A percentile compares a stretch with the other conserved stretches of the same genome.
These are phyloP conservation scores for Puccinia brachypodii DNA, from an alignment of 1,284 basidiomycete genomes.

Conservation along the genomic window DNA sequence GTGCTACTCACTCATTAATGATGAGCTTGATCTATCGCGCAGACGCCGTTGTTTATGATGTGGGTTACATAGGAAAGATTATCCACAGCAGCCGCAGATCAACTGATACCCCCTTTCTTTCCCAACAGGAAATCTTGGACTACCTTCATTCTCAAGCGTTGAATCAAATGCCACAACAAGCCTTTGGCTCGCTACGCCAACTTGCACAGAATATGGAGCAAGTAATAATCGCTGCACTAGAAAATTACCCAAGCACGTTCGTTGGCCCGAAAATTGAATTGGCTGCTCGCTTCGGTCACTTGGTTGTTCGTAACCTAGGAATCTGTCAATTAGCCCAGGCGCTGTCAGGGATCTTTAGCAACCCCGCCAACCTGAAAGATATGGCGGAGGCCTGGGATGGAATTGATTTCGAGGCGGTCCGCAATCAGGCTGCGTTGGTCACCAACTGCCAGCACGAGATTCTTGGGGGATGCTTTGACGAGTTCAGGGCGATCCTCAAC, in stretches of 20 bases:
- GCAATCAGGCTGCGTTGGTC: slow-evolving; percentile 82
- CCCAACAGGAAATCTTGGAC: slow-evolving; percentile 74
- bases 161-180: slow-evolving; percentile 68
- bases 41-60: slow-evolving; percentile 82
- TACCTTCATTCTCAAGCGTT: slow-evolving; percentile 77
- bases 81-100: slow-evolving; percentile 28
- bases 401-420: slow-evolving; percentile 81
- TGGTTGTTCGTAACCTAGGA: slow-evolving; percentile 82
- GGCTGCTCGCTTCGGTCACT: slow-evolving; percentile 80
- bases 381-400: slow-evolving; percentile 82
- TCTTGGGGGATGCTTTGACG: slow-evolving; percentile 75
- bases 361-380: slow-evolving; percentile 75
- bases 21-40: slow-evolving; percentile 82
- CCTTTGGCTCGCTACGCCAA: slow-evolving; percentile 70
- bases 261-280: slow-evolving; percentile 84
- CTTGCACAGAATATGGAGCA: slow-evolving; percentile 88
- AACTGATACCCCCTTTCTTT: slow-evolving; percentile 8
- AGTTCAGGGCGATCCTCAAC: slow-evolving; percentile 75
- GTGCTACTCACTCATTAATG: slow-evolving; percentile 79
- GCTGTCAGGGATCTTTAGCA: slow-evolving; percentile 75
- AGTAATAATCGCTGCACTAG: slow-evolving; percentile 73
- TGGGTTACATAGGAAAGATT: slow-evolving; percentile 58
- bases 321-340: slow-evolving; percentile 86
- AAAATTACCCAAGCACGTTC: slow-evolving; percentile 80
- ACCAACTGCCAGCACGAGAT: slow-evolving; percentile 87